A percentile compares a stretch with the other conserved stretches of the same genome.
These are phyloP conservation scores for Sporisorium sorghi DNA, from an alignment of 1,284 basidiomycete species.

Conservation along the genomic window DNA sequence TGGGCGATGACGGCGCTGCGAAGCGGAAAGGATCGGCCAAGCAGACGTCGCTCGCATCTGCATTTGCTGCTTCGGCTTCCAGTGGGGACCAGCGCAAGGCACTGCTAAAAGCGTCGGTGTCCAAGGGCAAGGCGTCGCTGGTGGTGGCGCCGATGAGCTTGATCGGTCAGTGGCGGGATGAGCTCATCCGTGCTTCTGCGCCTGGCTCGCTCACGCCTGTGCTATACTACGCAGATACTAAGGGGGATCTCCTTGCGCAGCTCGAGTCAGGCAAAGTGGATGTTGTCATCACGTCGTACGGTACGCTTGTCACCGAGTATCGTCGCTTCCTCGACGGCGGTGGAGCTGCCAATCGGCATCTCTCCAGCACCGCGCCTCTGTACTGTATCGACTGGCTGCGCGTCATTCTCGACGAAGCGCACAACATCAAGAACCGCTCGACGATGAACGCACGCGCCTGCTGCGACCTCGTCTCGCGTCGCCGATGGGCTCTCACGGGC, in stretches of 20 bases:
- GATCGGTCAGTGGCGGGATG: slow-evolving; percentile 88
- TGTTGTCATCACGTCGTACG: slow-evolving; percentile 90
- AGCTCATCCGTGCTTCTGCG: slow-evolving; percentile 76
- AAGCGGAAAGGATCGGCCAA: slow-evolving; percentile 32
- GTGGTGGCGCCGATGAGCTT: slow-evolving; percentile 94
- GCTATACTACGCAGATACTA: slow-evolving; percentile 81
- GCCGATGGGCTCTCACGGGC: slow-evolving; percentile 92
- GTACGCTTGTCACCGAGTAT: slow-evolving; percentile 70
- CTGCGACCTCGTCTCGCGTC: slow-evolving; percentile 81
- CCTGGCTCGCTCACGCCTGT: slow-evolving; percentile 75
- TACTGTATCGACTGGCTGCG: slow-evolving; percentile 65
- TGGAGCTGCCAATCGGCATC: slow-evolving; percentile 35
- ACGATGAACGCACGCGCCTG: slow-evolving; percentile 92
- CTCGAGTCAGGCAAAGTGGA: slow-evolving; percentile 74
- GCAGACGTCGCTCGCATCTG: slow-evolving; percentile 59
- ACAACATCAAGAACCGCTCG: slow-evolving; percentile 90
- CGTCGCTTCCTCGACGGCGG: slow-evolving; percentile 51
- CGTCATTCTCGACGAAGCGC: slow-evolving; percentile 81
- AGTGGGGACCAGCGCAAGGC: slow-evolving; percentile 25
- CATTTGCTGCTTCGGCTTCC: slow-evolving; percentile 49
- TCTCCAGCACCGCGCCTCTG: slow-evolving; percentile 43
- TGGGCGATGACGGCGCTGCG: slow-evolving; percentile 13
- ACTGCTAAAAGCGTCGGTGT: slow-evolving; percentile 40
- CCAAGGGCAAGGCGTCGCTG: slow-evolving; percentile 75
- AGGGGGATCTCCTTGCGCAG: slow-evolving; percentile 78